Conservation (phyloP, 1,284 basidiomycete genomes). For the Anthracocystis setariae region DNA sequence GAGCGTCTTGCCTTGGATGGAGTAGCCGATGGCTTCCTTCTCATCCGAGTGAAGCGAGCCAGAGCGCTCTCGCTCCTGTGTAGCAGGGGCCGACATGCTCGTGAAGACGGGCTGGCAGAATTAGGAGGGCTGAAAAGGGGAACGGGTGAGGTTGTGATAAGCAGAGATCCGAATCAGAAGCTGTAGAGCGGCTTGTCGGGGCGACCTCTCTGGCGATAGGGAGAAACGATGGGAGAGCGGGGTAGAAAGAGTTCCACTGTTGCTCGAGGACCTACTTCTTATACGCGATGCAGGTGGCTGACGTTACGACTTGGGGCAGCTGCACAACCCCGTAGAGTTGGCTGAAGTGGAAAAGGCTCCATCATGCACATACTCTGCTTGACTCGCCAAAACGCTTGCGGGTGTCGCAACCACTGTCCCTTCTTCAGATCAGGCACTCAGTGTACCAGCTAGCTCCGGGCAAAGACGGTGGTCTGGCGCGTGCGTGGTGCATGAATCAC, state of each 20-base stretch:
- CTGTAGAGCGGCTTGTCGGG: slow-evolving; percentile 1
- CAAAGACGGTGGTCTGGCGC: not conserved
- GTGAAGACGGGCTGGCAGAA: not conserved
- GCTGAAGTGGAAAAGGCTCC: too few species aligned
- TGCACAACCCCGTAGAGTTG: too few species aligned
- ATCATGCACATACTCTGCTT: too few species aligned
- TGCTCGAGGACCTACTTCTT: slow-evolving; percentile 8
- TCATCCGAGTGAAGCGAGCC: slow-evolving; percentile 48
- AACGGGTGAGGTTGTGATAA: not conserved
- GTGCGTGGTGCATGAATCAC: too few species aligned
- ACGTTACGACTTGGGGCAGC: too few species aligned
- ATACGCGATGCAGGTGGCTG: slow-evolving; percentile 6
- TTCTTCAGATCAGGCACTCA: too few species aligned
- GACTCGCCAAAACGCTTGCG: too few species aligned
- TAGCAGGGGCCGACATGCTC: slow-evolving; percentile 18
- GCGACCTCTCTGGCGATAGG: slow-evolving; percentile 7
- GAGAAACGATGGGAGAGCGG: not conserved
- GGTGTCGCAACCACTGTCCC: too few species aligned
- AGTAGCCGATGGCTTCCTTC: slow-evolving; percentile 39
- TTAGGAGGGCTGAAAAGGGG: not conserved
- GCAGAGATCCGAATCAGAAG: not conserved
- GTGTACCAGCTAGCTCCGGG: too few species aligned
- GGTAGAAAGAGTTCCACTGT: not conserved
- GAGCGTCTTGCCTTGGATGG: slow-evolving; percentile 24
- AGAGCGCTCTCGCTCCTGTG: slow-evolving; percentile 30